Percentiles rank a stretch among this genome's conserved stretches.
Evolutionary conservation across 2,329 filamentous ascomycete species (phyloP).

Genomic region (Sporothrix pseudoabietina): DNA sequence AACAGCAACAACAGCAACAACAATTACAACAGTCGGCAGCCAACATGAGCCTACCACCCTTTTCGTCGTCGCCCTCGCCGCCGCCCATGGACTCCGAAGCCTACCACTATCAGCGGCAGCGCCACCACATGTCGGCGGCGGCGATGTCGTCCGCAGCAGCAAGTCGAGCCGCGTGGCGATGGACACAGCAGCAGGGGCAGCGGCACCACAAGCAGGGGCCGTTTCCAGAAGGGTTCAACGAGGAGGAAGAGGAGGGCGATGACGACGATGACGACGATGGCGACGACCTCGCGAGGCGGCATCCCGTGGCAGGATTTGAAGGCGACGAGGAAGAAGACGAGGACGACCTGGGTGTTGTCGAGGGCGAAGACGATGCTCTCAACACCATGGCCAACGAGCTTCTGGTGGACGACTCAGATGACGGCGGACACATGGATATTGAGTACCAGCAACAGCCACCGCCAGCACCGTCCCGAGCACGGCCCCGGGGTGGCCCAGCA

Average conservation of each 20-base stretch:
- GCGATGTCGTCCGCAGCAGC: conserved; percentile 29
- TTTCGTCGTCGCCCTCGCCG: conserved; percentile 27
- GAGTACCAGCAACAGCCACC: conserved; percentile 28
- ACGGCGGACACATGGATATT: conserved; percentile 32
- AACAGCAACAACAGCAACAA: neutral
- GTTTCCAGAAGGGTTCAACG: conserved; percentile 35
- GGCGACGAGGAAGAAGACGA: conserved; percentile 23
- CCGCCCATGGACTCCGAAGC: conserved; percentile 7
- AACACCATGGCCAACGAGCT: conserved; percentile 12
- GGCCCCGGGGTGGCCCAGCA: neutral
- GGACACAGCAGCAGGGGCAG: conserved; percentile 30
- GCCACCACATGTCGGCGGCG: conserved; percentile 27
- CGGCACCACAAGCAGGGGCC: conserved; percentile 28
- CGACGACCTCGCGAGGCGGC: neutral
- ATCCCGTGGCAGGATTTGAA: neutral
- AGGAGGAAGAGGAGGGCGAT: conserved; percentile 23
- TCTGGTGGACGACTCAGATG: conserved; percentile 24
- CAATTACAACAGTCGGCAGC: neutral
- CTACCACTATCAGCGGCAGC: conserved; percentile 26
- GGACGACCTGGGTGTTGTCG: neutral
- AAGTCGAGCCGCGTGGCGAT: conserved; percentile 24
- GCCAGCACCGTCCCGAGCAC: conserved; percentile 6
- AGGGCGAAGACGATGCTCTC: neutral
- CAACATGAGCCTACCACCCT: neutral
- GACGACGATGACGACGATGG: neutral